These are phyloP conservation scores for Penicillium sp. DNA, from an alignment of 2,329 filamentous ascomycete genomes.

Conservation along the genomic window DNA sequence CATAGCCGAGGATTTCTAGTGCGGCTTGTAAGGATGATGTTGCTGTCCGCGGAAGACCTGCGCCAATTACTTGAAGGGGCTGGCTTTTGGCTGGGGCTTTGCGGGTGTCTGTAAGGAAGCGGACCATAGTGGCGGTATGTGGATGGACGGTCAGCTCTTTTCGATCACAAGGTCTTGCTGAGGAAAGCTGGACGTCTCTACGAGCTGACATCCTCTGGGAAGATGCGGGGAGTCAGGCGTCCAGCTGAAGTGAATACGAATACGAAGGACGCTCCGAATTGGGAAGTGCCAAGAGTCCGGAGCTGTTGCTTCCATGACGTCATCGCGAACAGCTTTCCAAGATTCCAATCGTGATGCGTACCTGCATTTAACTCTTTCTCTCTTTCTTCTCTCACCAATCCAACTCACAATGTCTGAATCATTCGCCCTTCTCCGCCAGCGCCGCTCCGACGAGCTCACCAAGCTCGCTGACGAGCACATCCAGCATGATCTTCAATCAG, in stretches of 20 bases:
- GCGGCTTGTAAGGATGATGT: conserved; percentile 17
- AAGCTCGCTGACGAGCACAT: conserved; percentile 61
- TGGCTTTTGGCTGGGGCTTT: not conserved
- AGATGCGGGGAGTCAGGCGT: not conserved
- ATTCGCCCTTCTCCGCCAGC: conserved; percentile 51
- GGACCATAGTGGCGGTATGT: conserved; percentile 1
- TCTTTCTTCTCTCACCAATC: not conserved
- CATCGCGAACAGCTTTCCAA: not conserved
- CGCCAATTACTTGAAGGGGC: conserved; percentile 10
- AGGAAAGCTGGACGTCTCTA: not conserved
- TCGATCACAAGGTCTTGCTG: no score
- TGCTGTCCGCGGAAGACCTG: conserved; percentile 14
- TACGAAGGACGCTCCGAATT: not conserved
- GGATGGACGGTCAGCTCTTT: no score
- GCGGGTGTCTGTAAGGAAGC: conserved; percentile 11
- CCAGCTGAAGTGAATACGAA: not conserved
- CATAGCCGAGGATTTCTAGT: conserved; percentile 8
- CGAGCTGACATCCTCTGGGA: not conserved
- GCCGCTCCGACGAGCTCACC: conserved; percentile 53
- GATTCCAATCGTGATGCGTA: not conserved
- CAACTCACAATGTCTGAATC: conserved; percentile 42
- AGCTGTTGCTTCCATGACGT: conserved; percentile 3
- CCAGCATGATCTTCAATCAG: conserved; percentile 58
- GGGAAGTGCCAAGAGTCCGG: not conserved
- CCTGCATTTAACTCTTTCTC: not conserved